Percentiles rank a stretch among this genome's conserved stretches.
Evolutionary conservation across 1,284 basidiomycete genomes (phyloP).

Genomic region (Crepidotus sp.): DNA sequence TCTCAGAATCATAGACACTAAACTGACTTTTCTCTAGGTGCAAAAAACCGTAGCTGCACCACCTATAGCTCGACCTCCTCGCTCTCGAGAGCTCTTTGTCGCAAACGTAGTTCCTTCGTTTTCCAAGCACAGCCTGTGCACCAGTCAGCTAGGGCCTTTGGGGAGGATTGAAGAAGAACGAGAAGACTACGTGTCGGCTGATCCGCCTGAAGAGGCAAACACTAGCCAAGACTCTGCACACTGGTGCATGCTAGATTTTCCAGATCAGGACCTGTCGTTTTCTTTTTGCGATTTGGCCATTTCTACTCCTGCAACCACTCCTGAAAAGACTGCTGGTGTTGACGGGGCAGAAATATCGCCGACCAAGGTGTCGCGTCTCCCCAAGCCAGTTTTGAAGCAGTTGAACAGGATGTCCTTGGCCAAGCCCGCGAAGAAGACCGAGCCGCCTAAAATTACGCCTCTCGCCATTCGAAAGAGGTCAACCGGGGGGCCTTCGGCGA

Average conservation of each 20-base stretch:
- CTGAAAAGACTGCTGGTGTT: background rate
- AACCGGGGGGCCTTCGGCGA: slow-evolving; percentile 1
- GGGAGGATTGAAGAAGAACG: slow-evolving; percentile 18
- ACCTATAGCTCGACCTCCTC: slow-evolving; percentile 4
- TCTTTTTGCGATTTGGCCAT: slow-evolving; percentile 5
- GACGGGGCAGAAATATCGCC: background rate
- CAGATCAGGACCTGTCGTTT: slow-evolving; percentile 9
- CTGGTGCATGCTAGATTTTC: slow-evolving; percentile 14
- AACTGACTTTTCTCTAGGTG: background rate
- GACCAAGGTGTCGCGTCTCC: slow-evolving; percentile 14
- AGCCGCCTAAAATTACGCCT: slow-evolving; percentile 1
- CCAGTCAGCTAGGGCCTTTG: slow-evolving; percentile 15
- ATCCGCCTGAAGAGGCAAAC: background rate
- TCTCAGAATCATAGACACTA: background rate
- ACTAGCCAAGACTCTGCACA: slow-evolving; percentile 8
- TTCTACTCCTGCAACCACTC: slow-evolving; percentile 4
- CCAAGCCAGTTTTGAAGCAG: slow-evolving; percentile 15
- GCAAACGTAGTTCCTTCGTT: slow-evolving; percentile 17
- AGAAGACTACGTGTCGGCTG: slow-evolving; percentile 3
- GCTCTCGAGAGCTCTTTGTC: slow-evolving; percentile 6
- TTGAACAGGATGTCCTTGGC: slow-evolving; percentile 10
- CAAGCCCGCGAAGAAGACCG: slow-evolving; percentile 3
- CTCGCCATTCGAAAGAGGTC: slow-evolving; percentile 11
- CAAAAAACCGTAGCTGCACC: background rate
- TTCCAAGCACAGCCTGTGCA: slow-evolving; percentile 18